These are phyloP conservation scores for Fusarium xyrophilum DNA, from an alignment of 2,329 filamentous ascomycete genomes.

Conservation along the genomic window DNA sequence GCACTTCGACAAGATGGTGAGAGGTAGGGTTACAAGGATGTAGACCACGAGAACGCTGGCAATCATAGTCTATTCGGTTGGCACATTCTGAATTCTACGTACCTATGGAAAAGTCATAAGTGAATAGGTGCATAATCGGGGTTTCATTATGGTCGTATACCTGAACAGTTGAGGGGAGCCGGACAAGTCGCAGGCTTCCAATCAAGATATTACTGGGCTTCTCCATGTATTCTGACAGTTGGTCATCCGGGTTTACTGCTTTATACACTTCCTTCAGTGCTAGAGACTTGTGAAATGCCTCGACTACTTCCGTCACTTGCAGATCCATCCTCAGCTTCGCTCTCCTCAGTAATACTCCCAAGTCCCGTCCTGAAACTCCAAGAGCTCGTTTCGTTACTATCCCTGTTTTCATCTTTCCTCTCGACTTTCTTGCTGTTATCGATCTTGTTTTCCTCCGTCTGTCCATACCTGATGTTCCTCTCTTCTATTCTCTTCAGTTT, in stretches of 20 bases:
- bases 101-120: neutral
- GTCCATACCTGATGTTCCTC: neutral
- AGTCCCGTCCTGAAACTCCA: neutral
- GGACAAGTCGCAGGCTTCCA: neutral
- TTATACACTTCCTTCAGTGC: neutral
- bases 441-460: neutral
- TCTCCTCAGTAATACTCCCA: constrained; percentile 11
- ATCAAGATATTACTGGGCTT: neutral
- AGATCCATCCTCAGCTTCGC: constrained; percentile 1
- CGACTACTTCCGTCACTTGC: neutral
- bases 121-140: neutral
- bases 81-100: neutral
- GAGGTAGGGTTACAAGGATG: neutral
- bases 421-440: neutral
- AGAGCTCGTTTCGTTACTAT: neutral
- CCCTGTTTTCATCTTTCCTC: neutral
- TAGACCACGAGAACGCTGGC: neutral
- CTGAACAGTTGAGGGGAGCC: neutral
- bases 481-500: constrained; percentile 5
- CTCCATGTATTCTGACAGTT: neutral
- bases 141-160: neutral
- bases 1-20: neutral
- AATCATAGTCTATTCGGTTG: neutral
- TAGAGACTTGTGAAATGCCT: neutral
- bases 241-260: neutral